Percentiles rank a stretch among this genome's conserved stretches.
These are phyloP conservation scores for Xylariomycetidae sp. DNA, from an alignment of 2,329 filamentous ascomycete species.

Conservation along the genomic window DNA sequence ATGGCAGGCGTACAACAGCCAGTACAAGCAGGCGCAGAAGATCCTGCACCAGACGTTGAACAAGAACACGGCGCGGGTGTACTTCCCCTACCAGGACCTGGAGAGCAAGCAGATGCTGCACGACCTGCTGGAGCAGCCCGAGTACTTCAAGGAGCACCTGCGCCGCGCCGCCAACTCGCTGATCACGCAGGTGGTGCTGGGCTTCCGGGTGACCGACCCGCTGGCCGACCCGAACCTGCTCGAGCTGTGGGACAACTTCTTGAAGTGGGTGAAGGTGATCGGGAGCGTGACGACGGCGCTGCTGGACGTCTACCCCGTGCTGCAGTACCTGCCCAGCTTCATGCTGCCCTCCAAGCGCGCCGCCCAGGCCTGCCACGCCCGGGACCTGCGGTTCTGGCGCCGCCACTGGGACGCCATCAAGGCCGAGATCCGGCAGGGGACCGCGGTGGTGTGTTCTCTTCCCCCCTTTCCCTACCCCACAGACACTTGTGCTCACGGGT, in stretches of 20 bases:
- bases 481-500: slow-evolving; percentile 1
- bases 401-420: slow-evolving; percentile 18
- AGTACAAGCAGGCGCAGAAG: no score
- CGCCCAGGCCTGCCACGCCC: slow-evolving; percentile 13
- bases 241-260: slow-evolving; percentile 15
- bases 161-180: slow-evolving; percentile 40
- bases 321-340: slow-evolving; percentile 12
- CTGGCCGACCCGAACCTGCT: slow-evolving; percentile 32
- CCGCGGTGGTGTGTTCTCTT: slow-evolving; percentile 12
- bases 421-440: slow-evolving; percentile 16
- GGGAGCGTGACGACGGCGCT: slow-evolving; percentile 14
- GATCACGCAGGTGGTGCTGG: slow-evolving; percentile 42
- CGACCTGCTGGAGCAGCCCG: slow-evolving; percentile 37
- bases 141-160: slow-evolving; percentile 35
- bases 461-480: no score
- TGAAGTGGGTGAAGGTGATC: slow-evolving; percentile 18
- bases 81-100: slow-evolving; percentile 48
- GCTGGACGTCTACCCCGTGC: slow-evolving; percentile 14
- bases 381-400: slow-evolving; percentile 13
- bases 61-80: slow-evolving; percentile 34
- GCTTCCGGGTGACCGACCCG: slow-evolving; percentile 32
- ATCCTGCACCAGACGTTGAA: slow-evolving; percentile 39
- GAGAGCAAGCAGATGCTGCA: slow-evolving; percentile 48
- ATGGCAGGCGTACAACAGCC: no score
- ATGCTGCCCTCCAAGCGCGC: slow-evolving; percentile 9